Evolutionary conservation across 805 yeast species (phyloP).

Genomic region (Kluyveromyces nonfermentans): DNA sequence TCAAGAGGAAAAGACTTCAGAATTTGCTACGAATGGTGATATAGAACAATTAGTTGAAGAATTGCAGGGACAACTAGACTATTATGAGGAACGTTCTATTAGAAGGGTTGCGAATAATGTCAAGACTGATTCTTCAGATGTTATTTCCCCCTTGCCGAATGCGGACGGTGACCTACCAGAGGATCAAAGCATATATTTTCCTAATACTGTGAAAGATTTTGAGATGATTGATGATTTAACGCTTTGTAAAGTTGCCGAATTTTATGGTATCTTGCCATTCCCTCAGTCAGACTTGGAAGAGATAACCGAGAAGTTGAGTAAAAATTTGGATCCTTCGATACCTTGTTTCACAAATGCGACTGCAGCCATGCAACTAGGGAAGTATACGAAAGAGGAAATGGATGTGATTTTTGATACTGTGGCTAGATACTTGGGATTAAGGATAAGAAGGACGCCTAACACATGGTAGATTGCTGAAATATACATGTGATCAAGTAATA

Average conservation of each 20-base stretch:
- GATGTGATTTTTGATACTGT: slow-evolving; percentile 51
- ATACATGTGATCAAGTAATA: neutral
- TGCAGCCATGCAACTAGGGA: slow-evolving; percentile 21
- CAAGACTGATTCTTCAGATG: slow-evolving; percentile 32
- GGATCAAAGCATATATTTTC: slow-evolving; percentile 36
- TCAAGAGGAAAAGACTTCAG: slow-evolving; percentile 35
- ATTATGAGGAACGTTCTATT: slow-evolving; percentile 66
- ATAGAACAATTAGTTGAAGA: slow-evolving; percentile 81
- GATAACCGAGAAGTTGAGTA: slow-evolving; percentile 36
- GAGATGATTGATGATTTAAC: slow-evolving; percentile 35
- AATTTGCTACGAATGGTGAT: slow-evolving; percentile 74
- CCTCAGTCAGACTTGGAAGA: slow-evolving; percentile 45
- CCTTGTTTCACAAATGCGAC: slow-evolving; percentile 28
- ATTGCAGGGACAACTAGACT: slow-evolving; percentile 77
- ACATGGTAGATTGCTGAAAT: slow-evolving; percentile 34
- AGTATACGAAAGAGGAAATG: slow-evolving; percentile 38
- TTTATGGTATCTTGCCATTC: slow-evolving; percentile 68
- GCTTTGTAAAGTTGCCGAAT: slow-evolving; percentile 50
- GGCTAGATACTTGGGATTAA: slow-evolving; percentile 60
- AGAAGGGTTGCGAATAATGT: slow-evolving; percentile 60
- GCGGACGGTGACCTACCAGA: slow-evolving; percentile 68
- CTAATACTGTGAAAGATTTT: slow-evolving; percentile 48
- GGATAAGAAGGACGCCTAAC: slow-evolving; percentile 41
- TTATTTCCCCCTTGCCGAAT: slow-evolving; percentile 62
- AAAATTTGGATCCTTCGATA: slow-evolving; percentile 34